Percentiles rank a stretch among this genome's conserved stretches.
Conservation (phyloP, 2,329 filamentous ascomycete species). For the Botrytis porri region DNA sequence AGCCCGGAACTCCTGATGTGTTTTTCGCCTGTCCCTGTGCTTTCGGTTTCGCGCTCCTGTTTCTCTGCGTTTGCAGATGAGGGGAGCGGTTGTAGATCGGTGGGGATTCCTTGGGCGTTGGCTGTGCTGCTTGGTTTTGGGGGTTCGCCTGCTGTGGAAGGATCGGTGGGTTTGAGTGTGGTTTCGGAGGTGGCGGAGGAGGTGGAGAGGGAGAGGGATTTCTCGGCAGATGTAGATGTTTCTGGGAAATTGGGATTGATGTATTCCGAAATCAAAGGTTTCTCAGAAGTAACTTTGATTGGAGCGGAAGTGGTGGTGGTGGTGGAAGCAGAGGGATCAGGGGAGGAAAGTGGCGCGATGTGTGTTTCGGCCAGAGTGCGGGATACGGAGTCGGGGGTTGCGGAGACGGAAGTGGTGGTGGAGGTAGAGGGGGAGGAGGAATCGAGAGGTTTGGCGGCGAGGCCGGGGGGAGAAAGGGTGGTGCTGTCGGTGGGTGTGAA, state of each 20-base stretch:
- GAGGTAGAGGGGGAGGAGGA: not conserved
- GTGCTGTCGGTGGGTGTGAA: not conserved
- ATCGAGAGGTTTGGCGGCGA: not conserved
- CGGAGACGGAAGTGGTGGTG: not conserved
- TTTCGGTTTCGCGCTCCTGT: no score
- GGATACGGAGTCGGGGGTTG: not conserved
- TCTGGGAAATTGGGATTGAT: not conserved
- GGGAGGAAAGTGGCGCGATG: not conserved
- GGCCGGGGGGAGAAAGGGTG: not conserved
- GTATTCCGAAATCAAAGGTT: not conserved
- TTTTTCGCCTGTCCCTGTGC: conserved; percentile 6
- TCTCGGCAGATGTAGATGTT: not conserved
- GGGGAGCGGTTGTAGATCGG: not conserved
- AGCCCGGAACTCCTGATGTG: conserved; percentile 58
- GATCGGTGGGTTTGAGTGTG: no score
- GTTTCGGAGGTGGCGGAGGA: no score
- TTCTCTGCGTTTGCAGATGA: no score
- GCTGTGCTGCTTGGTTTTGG: conserved; percentile 30
- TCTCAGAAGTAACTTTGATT: not conserved
- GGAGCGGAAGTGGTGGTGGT: not conserved
- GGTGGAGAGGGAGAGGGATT: not conserved
- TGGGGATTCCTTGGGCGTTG: no score
- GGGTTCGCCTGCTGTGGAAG: no score
- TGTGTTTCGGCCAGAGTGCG: not conserved
- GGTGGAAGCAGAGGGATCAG: not conserved